Base-by-base conservation (phyloP, 23 red algal species). In the Cyanidiococcus yangmingshanensis region DNA sequence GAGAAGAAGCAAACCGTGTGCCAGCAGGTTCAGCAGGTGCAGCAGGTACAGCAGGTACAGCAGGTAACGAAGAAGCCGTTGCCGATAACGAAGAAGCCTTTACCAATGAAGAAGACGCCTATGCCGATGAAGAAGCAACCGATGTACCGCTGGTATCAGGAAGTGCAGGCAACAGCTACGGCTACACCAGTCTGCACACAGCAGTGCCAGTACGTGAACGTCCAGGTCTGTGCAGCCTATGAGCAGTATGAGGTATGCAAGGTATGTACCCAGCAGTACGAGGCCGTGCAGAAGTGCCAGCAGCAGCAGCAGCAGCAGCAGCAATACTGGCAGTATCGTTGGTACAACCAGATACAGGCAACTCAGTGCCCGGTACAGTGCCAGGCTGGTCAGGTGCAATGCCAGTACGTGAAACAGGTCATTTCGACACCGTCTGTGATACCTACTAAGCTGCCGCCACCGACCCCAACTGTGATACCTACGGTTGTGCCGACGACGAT, bases 281-380 rank as follows among this genome's bases (percentile, higher is more conserved):
- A 71, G 63, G 63, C 7, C 15, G 32, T 35, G 15, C 63, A 71
- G 63, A 25, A 71, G 27, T 35, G 32, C 7, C 21, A 71, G n/a
- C 63, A 71, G 63, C 63, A 71, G 63, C 63, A 71, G 63, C 12
- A 71, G 16, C 63, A 71, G 63, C 63, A 71, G 63, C 32, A 35
- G 63, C 12, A 71, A 12, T 29, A 71, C 16, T 30, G 27, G 63
- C 15, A 3, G n/a, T 35, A 35, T 25, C 63, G 63, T 2, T 71
- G 63, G 63, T 71, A 71, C 32, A 12, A 71, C 3, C 63, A 71
- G 63, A 7, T 32, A 29, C 63, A 71, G 63, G 63, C 27, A 30
- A 35, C 32, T 7, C 63, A 71, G 63, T 71, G 63, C 63, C n/a
- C 63, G 63, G 21, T 35, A 3, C 12, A 71, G 27, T 25, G 63